Conservation (phyloP, 73 alveolate species). For the Tetrahymena thermophila region DNA sequence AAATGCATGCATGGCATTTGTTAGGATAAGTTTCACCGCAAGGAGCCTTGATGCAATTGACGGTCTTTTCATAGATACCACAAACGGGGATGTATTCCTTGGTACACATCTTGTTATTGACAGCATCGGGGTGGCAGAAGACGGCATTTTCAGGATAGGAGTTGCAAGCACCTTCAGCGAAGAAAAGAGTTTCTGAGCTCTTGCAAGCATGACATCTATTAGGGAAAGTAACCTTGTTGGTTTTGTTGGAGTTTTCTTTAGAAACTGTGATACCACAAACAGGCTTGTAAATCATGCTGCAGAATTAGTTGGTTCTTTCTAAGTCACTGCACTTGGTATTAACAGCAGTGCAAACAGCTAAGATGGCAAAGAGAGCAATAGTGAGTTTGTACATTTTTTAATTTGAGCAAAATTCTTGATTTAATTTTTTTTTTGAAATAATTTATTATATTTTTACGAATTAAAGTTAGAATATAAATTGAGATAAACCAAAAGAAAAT, state of each 20-base stretch:
- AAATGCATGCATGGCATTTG: conserved; percentile 16
- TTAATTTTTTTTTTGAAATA: too few relatives aligned
- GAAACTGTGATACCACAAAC: not conserved
- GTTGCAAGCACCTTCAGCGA: not conserved
- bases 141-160: not conserved
- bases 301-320: not conserved
- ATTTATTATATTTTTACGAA: too few relatives aligned
- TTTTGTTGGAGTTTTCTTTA: not conserved
- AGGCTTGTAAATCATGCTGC: not conserved
- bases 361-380: not conserved
- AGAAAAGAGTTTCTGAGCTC: not conserved
- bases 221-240: not conserved
- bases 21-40: conserved; percentile 15
- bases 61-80: not conserved
- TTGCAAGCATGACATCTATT: not conserved
- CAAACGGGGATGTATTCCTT: conserved; percentile 5
- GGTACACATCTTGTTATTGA: not conserved
- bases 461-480: too few relatives aligned
- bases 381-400: not conserved
- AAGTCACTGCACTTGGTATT: not conserved
- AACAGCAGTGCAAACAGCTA: not conserved
- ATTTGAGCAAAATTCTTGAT: not conserved
- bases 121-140: not conserved
- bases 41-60: conserved; percentile 9
- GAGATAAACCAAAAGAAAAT: too few relatives aligned